Conservation (phyloP, 176 grass and related monocot species). For the Cenchrus purpureus region DNA sequence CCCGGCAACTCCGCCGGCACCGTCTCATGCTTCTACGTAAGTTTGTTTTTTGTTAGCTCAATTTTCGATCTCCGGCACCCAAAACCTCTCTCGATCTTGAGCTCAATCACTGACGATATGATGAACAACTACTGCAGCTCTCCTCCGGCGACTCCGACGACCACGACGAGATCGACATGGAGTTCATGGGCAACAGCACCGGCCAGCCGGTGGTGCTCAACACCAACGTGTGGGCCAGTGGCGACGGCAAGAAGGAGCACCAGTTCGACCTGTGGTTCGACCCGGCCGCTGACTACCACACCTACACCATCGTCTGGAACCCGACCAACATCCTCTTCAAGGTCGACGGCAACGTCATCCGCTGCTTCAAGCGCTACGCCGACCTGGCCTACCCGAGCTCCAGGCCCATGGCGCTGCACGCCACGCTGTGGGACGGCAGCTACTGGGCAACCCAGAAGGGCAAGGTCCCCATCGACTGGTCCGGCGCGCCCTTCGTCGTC, state of each 20-base stretch:
- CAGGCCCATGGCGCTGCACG: slow-evolving; percentile 71
- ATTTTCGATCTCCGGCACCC: too few relatives aligned
- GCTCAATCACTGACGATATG: not conserved
- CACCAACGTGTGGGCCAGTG: slow-evolving; percentile 61
- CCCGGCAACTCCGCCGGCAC: slow-evolving; percentile 61
- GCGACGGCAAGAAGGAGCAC: slow-evolving; percentile 71
- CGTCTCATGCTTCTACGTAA: slow-evolving; percentile 54
- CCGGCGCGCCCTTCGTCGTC: slow-evolving; percentile 55
- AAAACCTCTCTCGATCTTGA: not conserved
- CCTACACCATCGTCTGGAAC: slow-evolving; percentile 58
- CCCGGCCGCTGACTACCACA: slow-evolving; percentile 52
- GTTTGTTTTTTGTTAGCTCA: not conserved
- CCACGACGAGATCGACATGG: slow-evolving; percentile 65
- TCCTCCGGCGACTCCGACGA: slow-evolving; percentile 29
- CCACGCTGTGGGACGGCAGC: slow-evolving; percentile 82
- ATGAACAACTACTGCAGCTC: not conserved
- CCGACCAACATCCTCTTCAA: slow-evolving; percentile 57
- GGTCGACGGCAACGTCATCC: slow-evolving; percentile 46
- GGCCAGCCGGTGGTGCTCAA: slow-evolving; percentile 50
- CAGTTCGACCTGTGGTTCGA: slow-evolving; percentile 72
- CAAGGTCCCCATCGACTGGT: slow-evolving; percentile 67
- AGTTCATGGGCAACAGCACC: slow-evolving; percentile 57
- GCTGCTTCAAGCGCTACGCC: slow-evolving; percentile 64
- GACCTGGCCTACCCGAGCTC: slow-evolving; percentile 53
- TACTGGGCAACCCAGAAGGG: slow-evolving; percentile 83